Base-by-base conservation (phyloP, 1,284 basidiomycete genomes). In the Cutaneotrichosporon curvatum region DNA sequence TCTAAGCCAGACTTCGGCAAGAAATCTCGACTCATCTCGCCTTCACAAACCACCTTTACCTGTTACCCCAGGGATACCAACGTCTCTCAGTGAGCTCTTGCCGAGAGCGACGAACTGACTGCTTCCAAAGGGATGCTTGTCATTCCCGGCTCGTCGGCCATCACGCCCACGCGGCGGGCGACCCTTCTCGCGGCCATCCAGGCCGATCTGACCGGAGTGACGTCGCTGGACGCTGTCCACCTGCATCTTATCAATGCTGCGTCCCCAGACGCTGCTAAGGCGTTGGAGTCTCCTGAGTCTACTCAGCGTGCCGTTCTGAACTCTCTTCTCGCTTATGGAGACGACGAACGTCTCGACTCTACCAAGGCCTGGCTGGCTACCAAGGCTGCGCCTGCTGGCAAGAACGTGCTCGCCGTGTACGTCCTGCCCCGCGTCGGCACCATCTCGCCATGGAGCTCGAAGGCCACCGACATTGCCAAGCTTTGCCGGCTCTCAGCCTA, bases 401-500 rank as follows among this genome's bases (percentile, higher is more conserved):
- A 65, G 75, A 55, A 74, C 76, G n/a, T 72, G 81, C 32, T 41
- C 6, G 16, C 65, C 75, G 71, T 82, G 23, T 92, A 81, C 65
- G 80, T 92, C 32, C 73, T 85, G 9, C 90, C 90, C n/a, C 75
- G 90, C 51, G 76, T 76, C 10, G 84, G 83, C 4, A 84, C 85
- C 28, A 83, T 90, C 65, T 87, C 85, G 18, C 87, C 94, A 1
- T 97, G 94, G 94, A 95, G 91, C 8, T 91, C 87, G 73, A 97
- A 97, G 72, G 94, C 94, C 3, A 95, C 92, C 2, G 91, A 97
- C 65, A 97, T 97, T 51, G 80, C 89, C n/a, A 73, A 75, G 19
- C 81, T 92, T 53, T 97, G 94, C 73, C 84, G 82, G 41, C 79
- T 97, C 7, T 79, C 76, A 9, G 65, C 74, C 4, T 74, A 82